Conservation (phyloP, 2,329 filamentous ascomycete genomes). For the Claviceps purpurea region DNA sequence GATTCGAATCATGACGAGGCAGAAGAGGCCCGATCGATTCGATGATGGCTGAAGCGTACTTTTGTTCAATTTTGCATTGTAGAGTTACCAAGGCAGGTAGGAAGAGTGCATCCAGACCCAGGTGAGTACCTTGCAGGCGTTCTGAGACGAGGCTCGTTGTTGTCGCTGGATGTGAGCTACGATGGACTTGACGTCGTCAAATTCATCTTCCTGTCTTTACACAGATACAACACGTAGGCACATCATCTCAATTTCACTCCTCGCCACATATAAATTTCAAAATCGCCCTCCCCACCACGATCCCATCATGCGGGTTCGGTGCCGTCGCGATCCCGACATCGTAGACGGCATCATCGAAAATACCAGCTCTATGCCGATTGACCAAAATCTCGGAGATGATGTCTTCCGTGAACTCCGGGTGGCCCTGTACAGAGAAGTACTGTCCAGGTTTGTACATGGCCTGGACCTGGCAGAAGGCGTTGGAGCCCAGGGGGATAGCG, state of each 20-base stretch:
- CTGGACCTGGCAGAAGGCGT: constrained; percentile 27
- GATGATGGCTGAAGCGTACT: background rate
- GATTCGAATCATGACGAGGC: constrained; percentile 1
- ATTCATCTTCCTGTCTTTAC: background rate
- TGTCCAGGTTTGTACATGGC: constrained; percentile 26
- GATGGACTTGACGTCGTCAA: background rate
- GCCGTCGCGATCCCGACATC: constrained; percentile 55
- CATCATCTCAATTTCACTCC: constrained; percentile 12
- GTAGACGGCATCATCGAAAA: constrained; percentile 58
- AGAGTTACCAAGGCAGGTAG: background rate
- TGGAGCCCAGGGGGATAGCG: constrained; percentile 27
- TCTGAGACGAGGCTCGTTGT: background rate
- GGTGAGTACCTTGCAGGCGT: background rate
- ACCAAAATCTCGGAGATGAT: constrained; percentile 25
- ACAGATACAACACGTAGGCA: background rate
- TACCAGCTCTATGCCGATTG: constrained; percentile 48
- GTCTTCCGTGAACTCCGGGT: constrained; percentile 30
- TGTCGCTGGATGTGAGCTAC: background rate
- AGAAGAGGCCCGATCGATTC: background rate
- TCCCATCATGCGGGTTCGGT: constrained; percentile 59
- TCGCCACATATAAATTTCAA: constrained; percentile 64
- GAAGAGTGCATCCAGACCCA: background rate
- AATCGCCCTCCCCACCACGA: constrained; percentile 61
- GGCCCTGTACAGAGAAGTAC: constrained; percentile 32
- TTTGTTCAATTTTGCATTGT: background rate